Conservation (phyloP, 768 basidiomycete species). For the Pisolithus sp. region DNA sequence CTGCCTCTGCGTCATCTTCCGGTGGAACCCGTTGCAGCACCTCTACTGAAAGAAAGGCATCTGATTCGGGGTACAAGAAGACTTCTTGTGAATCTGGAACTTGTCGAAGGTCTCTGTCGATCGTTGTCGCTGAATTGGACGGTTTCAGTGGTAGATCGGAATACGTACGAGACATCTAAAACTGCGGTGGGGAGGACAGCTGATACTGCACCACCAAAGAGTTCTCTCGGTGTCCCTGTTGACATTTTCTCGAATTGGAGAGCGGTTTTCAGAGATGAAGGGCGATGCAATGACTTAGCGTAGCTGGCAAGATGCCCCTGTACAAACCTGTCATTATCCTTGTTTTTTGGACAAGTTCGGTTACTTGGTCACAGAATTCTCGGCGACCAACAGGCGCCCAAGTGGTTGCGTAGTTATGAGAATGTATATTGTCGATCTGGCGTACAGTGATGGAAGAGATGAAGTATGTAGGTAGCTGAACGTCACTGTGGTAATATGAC, state of each 20-base stretch:
- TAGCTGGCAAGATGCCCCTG: too few species aligned
- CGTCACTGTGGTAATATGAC: too few species aligned
- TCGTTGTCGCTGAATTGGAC: neutral
- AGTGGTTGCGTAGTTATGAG: too few species aligned
- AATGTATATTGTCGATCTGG: too few species aligned
- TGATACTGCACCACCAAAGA: conserved; percentile 88
- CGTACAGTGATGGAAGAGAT: too few species aligned
- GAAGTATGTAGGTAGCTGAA: too few species aligned
- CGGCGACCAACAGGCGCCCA: too few species aligned
- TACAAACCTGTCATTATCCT: too few species aligned
- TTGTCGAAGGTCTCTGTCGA: conserved; percentile 60
- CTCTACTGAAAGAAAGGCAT: conserved; percentile 77
- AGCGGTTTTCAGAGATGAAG: too few species aligned
- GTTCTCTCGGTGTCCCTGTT: conserved; percentile 27
- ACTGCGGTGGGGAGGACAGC: conserved; percentile 49
- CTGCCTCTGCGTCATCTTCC: conserved; percentile 52
- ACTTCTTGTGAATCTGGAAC: conserved; percentile 96
- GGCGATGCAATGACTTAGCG: too few species aligned
- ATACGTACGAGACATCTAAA: conserved; percentile 80
- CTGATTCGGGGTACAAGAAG: conserved; percentile 64
- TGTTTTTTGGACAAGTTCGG: too few species aligned
- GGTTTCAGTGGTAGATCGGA: conserved; percentile 7
- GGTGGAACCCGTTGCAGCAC: conserved; percentile 68
- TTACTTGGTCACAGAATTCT: too few species aligned
- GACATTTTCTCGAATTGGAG: neutral